Base-by-base conservation (phyloP, 2,329 filamentous ascomycete species). In the Penicillium sp. region DNA sequence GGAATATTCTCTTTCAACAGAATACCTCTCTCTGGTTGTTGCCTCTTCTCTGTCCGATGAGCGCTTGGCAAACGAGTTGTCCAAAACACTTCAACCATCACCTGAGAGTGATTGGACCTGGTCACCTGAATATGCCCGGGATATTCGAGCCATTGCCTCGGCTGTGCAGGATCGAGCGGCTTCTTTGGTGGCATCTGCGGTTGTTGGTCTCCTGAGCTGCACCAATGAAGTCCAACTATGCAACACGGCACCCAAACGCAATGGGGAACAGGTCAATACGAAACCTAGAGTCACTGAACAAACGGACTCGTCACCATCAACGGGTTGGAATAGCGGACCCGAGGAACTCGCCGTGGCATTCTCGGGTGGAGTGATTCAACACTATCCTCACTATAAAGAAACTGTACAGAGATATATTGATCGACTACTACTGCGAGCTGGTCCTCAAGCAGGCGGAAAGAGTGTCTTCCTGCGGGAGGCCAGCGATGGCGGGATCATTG, bases 341-440 rank as follows among this genome's bases (percentile, higher is more conserved):
- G 78, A 83, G 56, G 85, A 89, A 63, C 71, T 91, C 25, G 84
- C 88, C 1, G 87, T 92, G 25, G 89, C 88, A 0, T 90, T 89
- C 67, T 90, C 88, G 0, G 89, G 89, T 16, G 87, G 88, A 17
- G 90, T 88, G 65, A 91, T 92, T 53, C 83, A 85, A 14, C 85
- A 89, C 65, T 90, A 90, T 67, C 88, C 89, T 38, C 79, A 87
- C 62, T 91, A 89, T 70, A 76, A 89, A 35, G 72, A 76, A 43
- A 84, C 86, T 55, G 88, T 86, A 59, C 88, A 91, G 69, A 62
- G 73, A n/a, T 88, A 89, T 67, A 78, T 91, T 45, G 84, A 90
- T 56, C 69, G 73, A 5, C 68, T 82, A 14, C 67, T 81, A 0
- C 68, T 76, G 40, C 65, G 68, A 25, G 72, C 69, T 26, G 72